Evolutionary conservation across 176 grass and related monocot species (phyloP), one percentile per base, ranked within the genome.

Genomic region (Cocos nucifera): DNA sequence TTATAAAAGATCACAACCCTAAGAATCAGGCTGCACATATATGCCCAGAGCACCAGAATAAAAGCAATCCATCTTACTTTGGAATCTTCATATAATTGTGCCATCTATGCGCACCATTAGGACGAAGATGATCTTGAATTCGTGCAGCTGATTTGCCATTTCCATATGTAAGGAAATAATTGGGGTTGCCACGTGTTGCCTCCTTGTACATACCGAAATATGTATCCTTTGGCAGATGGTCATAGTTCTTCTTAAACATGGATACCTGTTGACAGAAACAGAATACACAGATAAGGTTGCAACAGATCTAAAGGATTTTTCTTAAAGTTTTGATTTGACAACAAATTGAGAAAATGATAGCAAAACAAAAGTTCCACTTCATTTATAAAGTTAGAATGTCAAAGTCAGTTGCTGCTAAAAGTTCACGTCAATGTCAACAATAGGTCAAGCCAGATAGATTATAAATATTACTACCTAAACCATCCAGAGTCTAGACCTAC

Each of bases 161-260:
- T 53, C 87, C 92, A 17, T 96, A 96, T 39, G 92, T 96, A 27
- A 96, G 81, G 77, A 96, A 96, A 69, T 90, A 96, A 52, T 96
- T 96, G 24, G 92, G 92, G 65, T 96, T 96, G 56, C 80, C 87
- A 30, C 83, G 80, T 44, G 92, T 87, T 59, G 92, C 92, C 74
- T 90, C 92, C 69, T 96, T 90, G 24, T 96, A 90, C 87, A 96
- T 75, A 54, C 78, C 83, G 75, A 90, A 96, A 67, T 96, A 96
- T 59, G 75, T 80, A 60, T 96, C 92, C 77, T 80, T 90, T 25
- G 83, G 92, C n/a, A 96, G 82, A 88, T 96, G 92, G 72, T 96
- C 92, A 84, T 82, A 96, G 49, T 96, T 96, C 77, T 80, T 96
- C 69, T 96, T 96, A 69, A 96, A 96, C 92, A 96, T 90, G 16